phyloP scores from a whole-genome alignment of 2,329 filamentous ascomycete species.

The Xylaria arbuscula region DNA sequence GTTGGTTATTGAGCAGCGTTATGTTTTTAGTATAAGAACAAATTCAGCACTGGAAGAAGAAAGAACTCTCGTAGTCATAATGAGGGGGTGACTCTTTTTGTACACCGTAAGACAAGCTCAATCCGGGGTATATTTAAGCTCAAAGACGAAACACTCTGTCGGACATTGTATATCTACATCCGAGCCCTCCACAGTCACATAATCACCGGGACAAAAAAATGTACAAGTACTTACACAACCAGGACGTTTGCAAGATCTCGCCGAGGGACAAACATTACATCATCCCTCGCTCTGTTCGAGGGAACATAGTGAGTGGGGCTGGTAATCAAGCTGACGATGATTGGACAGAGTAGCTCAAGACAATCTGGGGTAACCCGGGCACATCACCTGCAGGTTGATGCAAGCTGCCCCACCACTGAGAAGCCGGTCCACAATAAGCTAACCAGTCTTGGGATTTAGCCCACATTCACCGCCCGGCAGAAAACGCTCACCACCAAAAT shows the following conservation, averaged over 20 bases:
- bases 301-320: neutral
- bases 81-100: too few species aligned
- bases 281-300: conserved; percentile 12
- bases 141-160: too few species aligned
- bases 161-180: too few species aligned
- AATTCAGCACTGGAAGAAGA: too few species aligned
- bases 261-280: conserved; percentile 18
- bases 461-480: conserved; percentile 45
- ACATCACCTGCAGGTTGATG: neutral
- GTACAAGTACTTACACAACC: too few species aligned
- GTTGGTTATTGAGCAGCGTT: too few species aligned
- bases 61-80: too few species aligned
- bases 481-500: conserved; percentile 46
- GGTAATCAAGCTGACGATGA: conserved; percentile 23
- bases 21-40: too few species aligned
- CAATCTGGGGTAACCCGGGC: neutral
- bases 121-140: neutral
- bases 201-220: too few species aligned
- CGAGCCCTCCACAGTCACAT: too few species aligned
- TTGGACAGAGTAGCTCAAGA: conserved; percentile 14
- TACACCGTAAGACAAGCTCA: too few species aligned
- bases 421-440: neutral
- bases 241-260: neutral
- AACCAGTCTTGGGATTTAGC: conserved; percentile 32
- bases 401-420: neutral